phyloP scores from a whole-genome alignment of 169 alveolate species.

The Plasmodium cynomolgi region DNA sequence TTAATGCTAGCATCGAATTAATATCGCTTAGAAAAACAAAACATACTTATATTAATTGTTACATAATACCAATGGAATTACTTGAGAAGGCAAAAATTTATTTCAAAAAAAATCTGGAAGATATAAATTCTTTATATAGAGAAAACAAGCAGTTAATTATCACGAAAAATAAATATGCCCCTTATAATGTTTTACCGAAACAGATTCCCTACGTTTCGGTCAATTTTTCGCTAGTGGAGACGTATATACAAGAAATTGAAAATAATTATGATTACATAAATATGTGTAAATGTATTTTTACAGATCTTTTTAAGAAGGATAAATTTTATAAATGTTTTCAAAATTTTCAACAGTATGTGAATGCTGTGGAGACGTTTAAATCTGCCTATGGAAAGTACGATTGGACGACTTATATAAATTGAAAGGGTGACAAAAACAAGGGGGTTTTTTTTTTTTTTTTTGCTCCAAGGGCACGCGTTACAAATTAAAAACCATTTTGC shows the following conservation, averaged over 20 bases:
- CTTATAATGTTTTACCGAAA: slow-evolving; percentile 71
- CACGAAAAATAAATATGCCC: slow-evolving; percentile 73
- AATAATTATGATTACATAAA: slow-evolving; percentile 74
- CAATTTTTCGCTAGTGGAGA: slow-evolving; percentile 71
- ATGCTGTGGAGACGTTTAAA: slow-evolving; percentile 70
- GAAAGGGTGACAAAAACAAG: neutral
- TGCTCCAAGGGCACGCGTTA: neutral
- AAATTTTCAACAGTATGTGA: slow-evolving; percentile 63
- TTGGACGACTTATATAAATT: slow-evolving; percentile 51
- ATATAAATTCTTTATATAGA: slow-evolving; percentile 72
- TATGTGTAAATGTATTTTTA: slow-evolving; percentile 73
- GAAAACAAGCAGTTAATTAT: slow-evolving; percentile 75
- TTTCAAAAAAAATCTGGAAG: slow-evolving; percentile 74
- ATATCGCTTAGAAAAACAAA: slow-evolving; percentile 69
- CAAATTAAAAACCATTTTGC: neutral
- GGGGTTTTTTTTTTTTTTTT: neutral
- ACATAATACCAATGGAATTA: slow-evolving; percentile 64
- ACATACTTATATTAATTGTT: slow-evolving; percentile 75
- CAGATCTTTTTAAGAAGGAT: slow-evolving; percentile 69
- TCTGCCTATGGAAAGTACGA: slow-evolving; percentile 37
- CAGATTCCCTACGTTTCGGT: slow-evolving; percentile 71
- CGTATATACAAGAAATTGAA: slow-evolving; percentile 75
- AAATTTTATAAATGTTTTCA: slow-evolving; percentile 67
- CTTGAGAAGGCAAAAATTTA: slow-evolving; percentile 67
- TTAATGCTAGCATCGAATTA: slow-evolving; percentile 59